These are phyloP conservation scores for Colletotrichum navitas DNA, from an alignment of 2,329 filamentous ascomycete species.

Conservation along the genomic window DNA sequence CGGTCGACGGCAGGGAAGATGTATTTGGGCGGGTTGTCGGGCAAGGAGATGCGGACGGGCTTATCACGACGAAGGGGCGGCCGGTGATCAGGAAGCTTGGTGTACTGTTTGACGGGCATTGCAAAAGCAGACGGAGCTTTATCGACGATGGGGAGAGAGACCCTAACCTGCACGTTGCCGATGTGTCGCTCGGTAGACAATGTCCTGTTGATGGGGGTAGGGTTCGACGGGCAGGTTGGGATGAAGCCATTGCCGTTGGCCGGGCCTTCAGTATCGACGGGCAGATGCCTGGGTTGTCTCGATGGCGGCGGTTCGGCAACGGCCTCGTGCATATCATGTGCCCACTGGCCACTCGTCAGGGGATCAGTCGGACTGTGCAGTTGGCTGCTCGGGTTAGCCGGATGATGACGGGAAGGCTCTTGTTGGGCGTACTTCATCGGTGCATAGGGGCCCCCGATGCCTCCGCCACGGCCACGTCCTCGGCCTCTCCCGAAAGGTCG, in stretches of 20 bases:
- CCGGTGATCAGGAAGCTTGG: conserved; percentile 92
- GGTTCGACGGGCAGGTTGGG: conserved; percentile 69
- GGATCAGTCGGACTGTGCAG: conserved; percentile 67
- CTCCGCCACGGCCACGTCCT: conserved; percentile 69
- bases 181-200: conserved; percentile 88
- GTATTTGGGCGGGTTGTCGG: conserved; percentile 82
- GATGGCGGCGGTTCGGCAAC: conserved; percentile 61
- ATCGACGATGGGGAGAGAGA: conserved; percentile 80
- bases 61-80: conserved; percentile 96
- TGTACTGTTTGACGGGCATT: conserved; percentile 89
- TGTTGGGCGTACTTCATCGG: conserved; percentile 71
- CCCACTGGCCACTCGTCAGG: conserved; percentile 82
- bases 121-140: conserved; percentile 78
- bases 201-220: conserved; percentile 76
- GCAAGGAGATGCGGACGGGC: conserved; percentile 92
- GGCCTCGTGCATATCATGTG: conserved; percentile 92
- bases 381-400: conserved; percentile 49
- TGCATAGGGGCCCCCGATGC: conserved; percentile 67
- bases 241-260: conserved; percentile 68
- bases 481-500: conserved; percentile 76
- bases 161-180: conserved; percentile 86
- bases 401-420: conserved; percentile 25
- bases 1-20: conserved; percentile 91
- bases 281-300: conserved; percentile 58
- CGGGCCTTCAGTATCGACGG: conserved; percentile 60